Evolutionary conservation across 2,329 filamentous ascomycete genomes (phyloP).

Genomic region (Trichoderma guizhouense): DNA sequence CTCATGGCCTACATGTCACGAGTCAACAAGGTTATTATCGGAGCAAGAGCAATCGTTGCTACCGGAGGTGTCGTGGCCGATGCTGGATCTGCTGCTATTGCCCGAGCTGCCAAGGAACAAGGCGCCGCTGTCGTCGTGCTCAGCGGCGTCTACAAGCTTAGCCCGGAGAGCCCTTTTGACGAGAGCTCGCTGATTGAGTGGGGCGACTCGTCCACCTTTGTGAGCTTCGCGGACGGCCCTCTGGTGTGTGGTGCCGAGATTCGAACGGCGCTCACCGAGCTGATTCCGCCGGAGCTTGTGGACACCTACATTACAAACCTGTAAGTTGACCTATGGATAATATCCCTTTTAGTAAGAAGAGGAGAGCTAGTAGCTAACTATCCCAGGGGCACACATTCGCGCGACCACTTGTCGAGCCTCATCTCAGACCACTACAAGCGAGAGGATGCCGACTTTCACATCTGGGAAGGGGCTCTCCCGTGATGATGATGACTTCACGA

Average conservation of each 20-base stretch:
- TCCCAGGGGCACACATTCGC: slow-evolving; percentile 61
- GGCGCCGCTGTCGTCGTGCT: slow-evolving; percentile 84
- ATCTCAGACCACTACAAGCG: slow-evolving; percentile 73
- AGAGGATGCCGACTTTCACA: slow-evolving; percentile 64
- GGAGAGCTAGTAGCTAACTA: neutral
- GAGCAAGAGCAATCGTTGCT: slow-evolving; percentile 80
- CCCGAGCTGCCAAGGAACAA: slow-evolving; percentile 78
- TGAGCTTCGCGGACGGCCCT: slow-evolving; percentile 74
- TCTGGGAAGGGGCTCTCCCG: slow-evolving; percentile 37
- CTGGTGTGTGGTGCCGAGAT: slow-evolving; percentile 76
- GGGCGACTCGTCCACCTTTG: slow-evolving; percentile 73
- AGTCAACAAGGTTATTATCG: slow-evolving; percentile 91
- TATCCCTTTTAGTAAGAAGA: neutral
- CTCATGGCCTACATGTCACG: slow-evolving; percentile 92
- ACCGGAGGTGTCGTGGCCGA: slow-evolving; percentile 85
- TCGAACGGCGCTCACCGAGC: slow-evolving; percentile 76
- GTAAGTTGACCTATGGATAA: slow-evolving; percentile 35
- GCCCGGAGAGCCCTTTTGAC: slow-evolving; percentile 82
- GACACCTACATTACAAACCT: slow-evolving; percentile 82
- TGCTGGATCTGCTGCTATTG: slow-evolving; percentile 78
- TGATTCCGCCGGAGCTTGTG: slow-evolving; percentile 71
- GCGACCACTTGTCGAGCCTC: slow-evolving; percentile 69
- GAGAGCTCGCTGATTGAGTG: slow-evolving; percentile 81
- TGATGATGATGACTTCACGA: slow-evolving; percentile 17
- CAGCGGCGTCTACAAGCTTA: slow-evolving; percentile 89